phyloP scores from a whole-genome alignment of 23 red algal genomes.

The Gracilaria vermiculophylla region DNA sequence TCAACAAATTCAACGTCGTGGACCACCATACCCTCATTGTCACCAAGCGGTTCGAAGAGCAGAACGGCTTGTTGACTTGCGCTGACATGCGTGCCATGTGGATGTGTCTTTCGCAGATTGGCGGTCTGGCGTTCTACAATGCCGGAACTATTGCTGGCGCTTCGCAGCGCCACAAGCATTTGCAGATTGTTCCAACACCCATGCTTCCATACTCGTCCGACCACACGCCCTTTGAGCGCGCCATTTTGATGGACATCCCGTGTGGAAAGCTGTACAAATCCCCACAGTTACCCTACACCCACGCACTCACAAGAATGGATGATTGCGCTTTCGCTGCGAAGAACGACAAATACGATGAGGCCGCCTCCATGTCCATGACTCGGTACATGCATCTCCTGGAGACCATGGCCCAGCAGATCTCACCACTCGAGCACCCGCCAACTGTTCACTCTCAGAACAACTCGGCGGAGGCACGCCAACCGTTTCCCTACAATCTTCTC shows the following conservation, averaged over 20 bases:
- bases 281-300: constrained; percentile 9
- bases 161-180: constrained; percentile 82
- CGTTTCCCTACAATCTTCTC: constrained; percentile 86
- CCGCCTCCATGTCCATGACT: neutral
- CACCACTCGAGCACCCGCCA: neutral
- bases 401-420: neutral
- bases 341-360: neutral
- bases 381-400: neutral
- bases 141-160: constrained; percentile 75
- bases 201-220: neutral
- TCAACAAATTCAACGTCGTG: constrained; percentile 94
- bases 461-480: neutral
- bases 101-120: constrained; percentile 23
- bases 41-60: constrained; percentile 59
- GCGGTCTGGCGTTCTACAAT: constrained; percentile 89
- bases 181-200: constrained; percentile 78
- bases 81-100: constrained; percentile 64
- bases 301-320: constrained; percentile 14
- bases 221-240: constrained; percentile 15
- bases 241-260: neutral
- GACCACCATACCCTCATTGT: constrained; percentile 73
- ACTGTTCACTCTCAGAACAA: neutral
- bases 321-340: neutral
- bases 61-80: constrained; percentile 51
- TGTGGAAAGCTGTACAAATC: neutral